Percentiles rank a stretch among this genome's conserved stretches.
phyloP scores from a whole-genome alignment of 1,284 basidiomycete species.

The Cutaneotrichosporon arboriforme region DNA sequence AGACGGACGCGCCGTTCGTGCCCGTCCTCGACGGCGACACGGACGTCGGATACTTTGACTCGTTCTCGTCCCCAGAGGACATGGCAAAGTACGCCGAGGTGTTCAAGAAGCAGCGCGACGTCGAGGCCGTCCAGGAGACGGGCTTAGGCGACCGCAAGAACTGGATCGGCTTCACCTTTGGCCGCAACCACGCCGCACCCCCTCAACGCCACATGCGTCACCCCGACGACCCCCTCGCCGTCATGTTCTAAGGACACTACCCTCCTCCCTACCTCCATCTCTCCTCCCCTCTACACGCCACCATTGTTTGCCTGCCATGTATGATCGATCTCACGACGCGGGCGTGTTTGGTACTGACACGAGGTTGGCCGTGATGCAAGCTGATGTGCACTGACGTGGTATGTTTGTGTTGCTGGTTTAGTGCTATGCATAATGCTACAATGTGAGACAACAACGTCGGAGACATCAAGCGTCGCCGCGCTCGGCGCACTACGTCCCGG shows the following conservation, averaged over 20 bases:
- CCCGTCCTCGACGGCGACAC: constrained; percentile 91
- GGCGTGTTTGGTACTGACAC: background rate
- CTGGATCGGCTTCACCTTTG: constrained; percentile 88
- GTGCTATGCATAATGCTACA: no score
- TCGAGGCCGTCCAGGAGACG: constrained; percentile 84
- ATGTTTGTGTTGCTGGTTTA: no score
- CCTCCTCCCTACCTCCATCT: background rate
- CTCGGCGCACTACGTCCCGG: constrained; percentile 21
- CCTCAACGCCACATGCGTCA: constrained; percentile 23
- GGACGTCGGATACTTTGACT: constrained; percentile 98
- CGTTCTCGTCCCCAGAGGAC: constrained; percentile 85
- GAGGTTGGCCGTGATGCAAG: no score
- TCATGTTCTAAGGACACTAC: constrained; percentile 42
- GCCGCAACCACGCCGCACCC: constrained; percentile 57
- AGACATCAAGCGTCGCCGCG: background rate
- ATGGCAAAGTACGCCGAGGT: constrained; percentile 99
- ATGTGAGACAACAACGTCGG: no score
- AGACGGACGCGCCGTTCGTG: constrained; percentile 83
- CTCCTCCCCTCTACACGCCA: background rate
- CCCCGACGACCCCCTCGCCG: constrained; percentile 45
- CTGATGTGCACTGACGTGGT: no score
- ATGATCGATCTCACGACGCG: background rate
- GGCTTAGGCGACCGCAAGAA: constrained; percentile 57
- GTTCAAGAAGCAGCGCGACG: constrained; percentile 91
- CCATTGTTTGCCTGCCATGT: constrained; percentile 1